Evolutionary conservation across 192 early-diverging fungal species (phyloP), one percentile per base, ranked within the genome.

Genomic region (Coemansia javaensis): DNA sequence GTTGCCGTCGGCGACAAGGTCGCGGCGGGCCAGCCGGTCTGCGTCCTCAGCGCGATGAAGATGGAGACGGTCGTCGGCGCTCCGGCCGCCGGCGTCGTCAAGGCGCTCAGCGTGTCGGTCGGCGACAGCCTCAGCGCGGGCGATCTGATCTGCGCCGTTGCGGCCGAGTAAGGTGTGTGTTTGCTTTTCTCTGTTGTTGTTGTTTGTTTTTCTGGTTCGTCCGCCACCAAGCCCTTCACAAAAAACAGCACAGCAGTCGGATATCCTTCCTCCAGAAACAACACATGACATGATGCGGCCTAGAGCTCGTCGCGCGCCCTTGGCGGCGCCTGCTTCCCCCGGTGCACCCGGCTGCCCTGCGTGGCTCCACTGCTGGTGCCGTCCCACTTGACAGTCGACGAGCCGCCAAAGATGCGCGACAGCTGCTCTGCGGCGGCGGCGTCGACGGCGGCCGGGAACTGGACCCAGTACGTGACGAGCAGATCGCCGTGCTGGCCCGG

Each of bases 11-110:
- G 93, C 46, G 74, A 81, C 24, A 61, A 77, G 43, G 83, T 98
- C 37, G 93, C 92, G 80, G 80, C 81, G 13, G 94, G 94, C 13
- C 89, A 94, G 50, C 88, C 94, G 2, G 69, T 98, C 49, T 90
- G 85, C 46, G 86, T 98, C 20, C 75, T 98, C 30, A 89, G 85
- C 47, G 94, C 94, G n/a, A 98, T 98, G 94, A 98, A 91, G 79
- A 91, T 91, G 89, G 94, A 97, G 75, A 97, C 92, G 4, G 81
- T 94, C 20, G 90, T 97, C 20, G 79, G 87, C 15, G 82, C 91
- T 9, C 79, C 92, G 6, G 79, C 82, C 20, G 77, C 85, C 34
- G 88, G 88, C 50, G 76, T 78, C n/a, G 75, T 96, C 36, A 85
- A 84, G 40, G 66, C 81, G 34, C 80, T 94, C 10, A 66, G 77